A percentile compares a stretch with the other conserved stretches of the same genome.
These are phyloP conservation scores for Leishmania major DNA, from an alignment of 208 protist species.

Conservation along the genomic window DNA sequence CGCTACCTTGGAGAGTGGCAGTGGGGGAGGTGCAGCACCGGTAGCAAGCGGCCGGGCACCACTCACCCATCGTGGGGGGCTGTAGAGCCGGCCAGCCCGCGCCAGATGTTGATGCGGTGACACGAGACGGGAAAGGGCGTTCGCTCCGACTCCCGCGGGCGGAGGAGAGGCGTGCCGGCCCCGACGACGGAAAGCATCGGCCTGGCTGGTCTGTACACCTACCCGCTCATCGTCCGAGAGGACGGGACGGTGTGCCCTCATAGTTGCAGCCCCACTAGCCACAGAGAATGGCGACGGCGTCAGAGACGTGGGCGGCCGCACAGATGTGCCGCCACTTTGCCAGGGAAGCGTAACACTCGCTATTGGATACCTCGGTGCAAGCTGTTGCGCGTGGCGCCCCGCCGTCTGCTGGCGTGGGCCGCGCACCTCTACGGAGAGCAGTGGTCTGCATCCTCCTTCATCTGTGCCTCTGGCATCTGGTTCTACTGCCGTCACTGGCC, in stretches of 20 bases:
- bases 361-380: not conserved
- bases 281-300: not conserved
- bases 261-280: not conserved
- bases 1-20: not conserved
- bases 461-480: not conserved
- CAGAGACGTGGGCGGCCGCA: conserved; percentile 11
- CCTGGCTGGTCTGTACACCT: not conserved
- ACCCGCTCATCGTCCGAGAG: not conserved
- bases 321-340: not conserved
- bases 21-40: not conserved
- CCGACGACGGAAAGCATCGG: conserved; percentile 9
- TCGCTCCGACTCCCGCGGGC: not conserved
- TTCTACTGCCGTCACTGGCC: not conserved
- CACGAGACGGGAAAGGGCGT: not conserved
- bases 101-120: not conserved
- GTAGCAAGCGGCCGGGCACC: not conserved
- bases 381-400: not conserved
- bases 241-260: not conserved
- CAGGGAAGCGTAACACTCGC: not conserved
- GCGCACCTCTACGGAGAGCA: not conserved
- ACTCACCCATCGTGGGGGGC: conserved; percentile 2
- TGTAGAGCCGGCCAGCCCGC: conserved; percentile 12
- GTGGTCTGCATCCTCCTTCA: not conserved
- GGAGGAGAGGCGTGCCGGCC: conserved; percentile 13
- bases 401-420: not conserved